Conservation (phyloP, 2,329 filamentous ascomycete genomes). For the Colletotrichum sp. region DNA sequence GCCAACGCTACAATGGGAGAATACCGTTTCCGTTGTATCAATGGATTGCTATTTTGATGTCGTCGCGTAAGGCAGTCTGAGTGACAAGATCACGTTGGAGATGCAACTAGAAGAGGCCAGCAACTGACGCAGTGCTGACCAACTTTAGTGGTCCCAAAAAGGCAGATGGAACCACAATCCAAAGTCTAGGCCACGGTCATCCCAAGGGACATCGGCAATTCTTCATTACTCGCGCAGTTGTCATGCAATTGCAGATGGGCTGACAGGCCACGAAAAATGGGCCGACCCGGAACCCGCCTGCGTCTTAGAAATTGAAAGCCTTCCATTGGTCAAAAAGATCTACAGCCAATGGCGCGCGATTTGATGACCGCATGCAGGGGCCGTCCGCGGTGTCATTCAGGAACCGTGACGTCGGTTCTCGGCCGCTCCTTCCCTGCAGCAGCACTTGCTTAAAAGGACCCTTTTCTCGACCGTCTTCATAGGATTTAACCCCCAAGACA, state of each 20-base stretch:
- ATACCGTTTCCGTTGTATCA: too few relatives aligned
- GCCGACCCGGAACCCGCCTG: neutral
- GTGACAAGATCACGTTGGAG: too few relatives aligned
- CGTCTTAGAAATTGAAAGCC: neutral
- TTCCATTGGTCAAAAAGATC: neutral
- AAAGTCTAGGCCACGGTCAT: neutral
- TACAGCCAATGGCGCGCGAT: neutral
- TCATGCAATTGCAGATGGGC: slow-evolving; percentile 10
- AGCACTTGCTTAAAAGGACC: slow-evolving; percentile 14
- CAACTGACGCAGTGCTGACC: neutral
- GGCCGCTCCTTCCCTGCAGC: slow-evolving; percentile 16
- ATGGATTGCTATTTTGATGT: too few relatives aligned
- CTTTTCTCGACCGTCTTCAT: neutral
- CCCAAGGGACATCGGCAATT: neutral
- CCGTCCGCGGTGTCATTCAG: neutral
- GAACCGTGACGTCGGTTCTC: slow-evolving; percentile 17
- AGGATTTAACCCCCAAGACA: neutral
- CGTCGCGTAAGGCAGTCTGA: too few relatives aligned
- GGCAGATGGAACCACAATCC: neutral
- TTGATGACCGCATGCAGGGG: slow-evolving; percentile 12
- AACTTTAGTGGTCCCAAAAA: neutral
- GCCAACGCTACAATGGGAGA: too few relatives aligned
- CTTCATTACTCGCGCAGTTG: neutral
- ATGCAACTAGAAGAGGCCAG: too few relatives aligned
- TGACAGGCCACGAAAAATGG: slow-evolving; percentile 3